Conservation (phyloP, 169 alveolate genomes). For the Plasmodium cynomolgi region DNA sequence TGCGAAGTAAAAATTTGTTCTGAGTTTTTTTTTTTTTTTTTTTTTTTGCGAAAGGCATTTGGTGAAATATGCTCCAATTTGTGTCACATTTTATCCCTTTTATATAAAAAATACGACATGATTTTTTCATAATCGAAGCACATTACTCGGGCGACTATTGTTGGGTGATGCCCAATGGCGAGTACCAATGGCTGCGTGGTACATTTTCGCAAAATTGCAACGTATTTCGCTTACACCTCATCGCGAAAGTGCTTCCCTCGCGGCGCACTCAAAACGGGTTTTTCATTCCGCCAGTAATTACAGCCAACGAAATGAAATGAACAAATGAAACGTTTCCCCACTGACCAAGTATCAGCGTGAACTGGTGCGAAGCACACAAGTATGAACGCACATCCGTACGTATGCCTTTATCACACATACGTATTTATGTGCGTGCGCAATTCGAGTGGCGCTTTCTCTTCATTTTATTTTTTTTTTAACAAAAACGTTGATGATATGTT, state of each 20-base stretch:
- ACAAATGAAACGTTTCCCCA: background rate
- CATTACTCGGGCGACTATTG: background rate
- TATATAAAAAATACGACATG: background rate
- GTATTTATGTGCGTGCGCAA: background rate
- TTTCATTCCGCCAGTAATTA: background rate
- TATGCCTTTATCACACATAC: background rate
- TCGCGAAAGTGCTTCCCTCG: background rate
- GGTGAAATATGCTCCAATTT: background rate
- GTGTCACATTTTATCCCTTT: background rate
- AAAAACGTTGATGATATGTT: background rate
- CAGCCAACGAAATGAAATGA: background rate
- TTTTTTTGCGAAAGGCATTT: background rate
- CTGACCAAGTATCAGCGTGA: background rate
- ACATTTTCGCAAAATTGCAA: background rate
- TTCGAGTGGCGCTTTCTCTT: background rate
- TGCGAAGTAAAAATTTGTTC: background rate
- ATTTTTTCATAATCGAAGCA: background rate
- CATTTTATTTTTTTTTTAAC: background rate
- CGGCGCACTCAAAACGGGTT: background rate
- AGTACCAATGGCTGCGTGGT: background rate
- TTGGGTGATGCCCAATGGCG: background rate
- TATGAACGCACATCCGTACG: background rate
- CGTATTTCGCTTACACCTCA: background rate
- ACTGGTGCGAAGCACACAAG: background rate
- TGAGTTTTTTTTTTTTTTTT: background rate